phyloP scores from a whole-genome alignment of 2,329 filamentous ascomycete species.

The Ceratocystis variospora region DNA sequence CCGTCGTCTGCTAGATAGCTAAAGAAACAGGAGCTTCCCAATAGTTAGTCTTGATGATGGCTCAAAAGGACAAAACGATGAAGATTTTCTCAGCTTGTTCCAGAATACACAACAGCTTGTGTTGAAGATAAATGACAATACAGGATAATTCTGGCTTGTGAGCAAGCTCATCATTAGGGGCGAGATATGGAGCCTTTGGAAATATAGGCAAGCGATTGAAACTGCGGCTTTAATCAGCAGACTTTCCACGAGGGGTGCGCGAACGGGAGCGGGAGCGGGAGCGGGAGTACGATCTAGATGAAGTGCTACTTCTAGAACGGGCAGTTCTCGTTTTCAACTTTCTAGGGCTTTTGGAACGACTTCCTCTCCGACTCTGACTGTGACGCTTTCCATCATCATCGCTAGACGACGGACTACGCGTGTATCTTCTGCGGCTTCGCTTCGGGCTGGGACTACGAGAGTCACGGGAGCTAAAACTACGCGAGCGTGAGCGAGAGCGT shows the following conservation, averaged over 20 bases:
- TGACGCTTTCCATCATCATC: slow-evolving; percentile 20
- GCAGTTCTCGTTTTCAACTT: slow-evolving; percentile 8
- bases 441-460: slow-evolving; percentile 11
- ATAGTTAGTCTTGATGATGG: slow-evolving; percentile 9
- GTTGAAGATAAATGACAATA: not conserved
- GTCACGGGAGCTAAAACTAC: slow-evolving; percentile 20
- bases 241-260: slow-evolving; percentile 32
- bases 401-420: slow-evolving; percentile 12
- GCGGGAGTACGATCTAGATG: slow-evolving; percentile 12
- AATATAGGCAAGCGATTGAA: not conserved
- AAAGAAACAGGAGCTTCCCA: not conserved
- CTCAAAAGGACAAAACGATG: not conserved
- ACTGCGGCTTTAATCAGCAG: slow-evolving; percentile 38
- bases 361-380: slow-evolving; percentile 19
- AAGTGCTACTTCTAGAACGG: slow-evolving; percentile 18
- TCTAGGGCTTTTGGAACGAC: slow-evolving; percentile 13
- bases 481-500: slow-evolving; percentile 13
- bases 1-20: not conserved
- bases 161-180: not conserved
- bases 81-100: slow-evolving; percentile 12
- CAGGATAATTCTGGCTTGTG: not conserved
- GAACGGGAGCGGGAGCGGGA: slow-evolving; percentile 17
- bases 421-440: slow-evolving; percentile 13
- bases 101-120: not conserved
- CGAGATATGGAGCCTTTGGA: not conserved